phyloP scores from a whole-genome alignment of 495 filamentous ascomycete species.

The Podospora pseudoanserina region DNA sequence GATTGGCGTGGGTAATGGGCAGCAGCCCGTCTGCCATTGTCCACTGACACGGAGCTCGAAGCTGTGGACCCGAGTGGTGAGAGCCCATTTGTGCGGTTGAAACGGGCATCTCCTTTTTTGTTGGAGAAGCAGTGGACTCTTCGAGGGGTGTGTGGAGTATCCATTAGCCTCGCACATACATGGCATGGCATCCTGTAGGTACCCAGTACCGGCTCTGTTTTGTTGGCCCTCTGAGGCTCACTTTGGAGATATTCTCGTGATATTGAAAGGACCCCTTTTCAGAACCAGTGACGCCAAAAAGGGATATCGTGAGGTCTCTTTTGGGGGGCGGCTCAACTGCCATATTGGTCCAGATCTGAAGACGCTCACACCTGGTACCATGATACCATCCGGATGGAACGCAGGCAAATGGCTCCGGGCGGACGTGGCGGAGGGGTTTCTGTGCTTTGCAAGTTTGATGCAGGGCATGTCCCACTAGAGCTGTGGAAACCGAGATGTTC shows the following conservation, averaged over 20 bases:
- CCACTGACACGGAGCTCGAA: slow-evolving; percentile 10
- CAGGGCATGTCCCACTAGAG: slow-evolving; percentile 5
- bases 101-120: slow-evolving; percentile 24
- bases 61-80: slow-evolving; percentile 23
- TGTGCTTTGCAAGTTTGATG: not conserved
- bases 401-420: slow-evolving; percentile 13
- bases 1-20: not conserved
- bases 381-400: slow-evolving; percentile 14
- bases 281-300: not conserved
- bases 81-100: slow-evolving; percentile 33
- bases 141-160: slow-evolving; percentile 15
- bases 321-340: slow-evolving; percentile 7
- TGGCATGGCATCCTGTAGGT: not conserved
- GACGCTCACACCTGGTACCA: slow-evolving; percentile 17
- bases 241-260: not conserved
- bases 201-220: slow-evolving; percentile 5
- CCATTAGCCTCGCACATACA: not conserved
- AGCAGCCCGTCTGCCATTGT: not conserved
- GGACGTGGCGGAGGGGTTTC: not conserved
- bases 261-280: not conserved
- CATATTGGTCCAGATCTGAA: slow-evolving; percentile 10
- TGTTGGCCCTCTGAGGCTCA: not conserved
- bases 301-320: not conserved
- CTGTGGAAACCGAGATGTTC: slow-evolving; percentile 15
- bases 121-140: slow-evolving; percentile 26